These are phyloP conservation scores for Verticillium isaacii DNA, from an alignment of 2,329 filamentous ascomycete species.

Conservation along the genomic window DNA sequence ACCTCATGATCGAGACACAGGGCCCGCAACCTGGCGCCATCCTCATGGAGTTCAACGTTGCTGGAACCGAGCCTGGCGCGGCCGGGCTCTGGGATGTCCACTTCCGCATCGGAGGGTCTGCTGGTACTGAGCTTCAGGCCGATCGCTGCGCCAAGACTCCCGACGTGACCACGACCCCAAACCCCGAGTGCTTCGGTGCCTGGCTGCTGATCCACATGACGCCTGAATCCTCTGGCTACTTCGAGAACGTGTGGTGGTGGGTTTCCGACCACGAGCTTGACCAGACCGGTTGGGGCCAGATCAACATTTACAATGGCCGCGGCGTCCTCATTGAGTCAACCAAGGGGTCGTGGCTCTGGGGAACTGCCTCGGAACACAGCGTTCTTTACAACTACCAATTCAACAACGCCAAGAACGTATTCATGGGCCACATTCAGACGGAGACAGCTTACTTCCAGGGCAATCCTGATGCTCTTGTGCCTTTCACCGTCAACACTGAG, in stretches of 20 bases:
- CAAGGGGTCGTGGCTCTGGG: constrained; percentile 76
- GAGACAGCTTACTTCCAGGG: constrained; percentile 88
- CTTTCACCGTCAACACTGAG: constrained; percentile 52
- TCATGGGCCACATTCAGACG: constrained; percentile 79
- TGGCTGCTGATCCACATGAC: constrained; percentile 68
- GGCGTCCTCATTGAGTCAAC: constrained; percentile 74
- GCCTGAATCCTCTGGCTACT: constrained; percentile 60
- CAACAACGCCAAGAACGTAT: constrained; percentile 70
- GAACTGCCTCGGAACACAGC: constrained; percentile 63
- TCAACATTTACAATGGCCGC: constrained; percentile 84
- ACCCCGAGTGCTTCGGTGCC: constrained; percentile 66
- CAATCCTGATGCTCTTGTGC: constrained; percentile 68
- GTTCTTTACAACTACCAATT: constrained; percentile 83
- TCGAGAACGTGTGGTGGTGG: constrained; percentile 92
- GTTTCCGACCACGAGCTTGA: constrained; percentile 89
- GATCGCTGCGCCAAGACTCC: constrained; percentile 77
- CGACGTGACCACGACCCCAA: constrained; percentile 52
- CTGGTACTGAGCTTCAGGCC: constrained; percentile 78
- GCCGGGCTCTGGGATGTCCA: constrained; percentile 94
- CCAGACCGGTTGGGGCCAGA: constrained; percentile 60
- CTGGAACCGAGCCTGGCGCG: constrained; percentile 59
- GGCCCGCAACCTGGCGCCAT: constrained; percentile 84
- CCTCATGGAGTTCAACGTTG: constrained; percentile 87
- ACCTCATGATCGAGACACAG: constrained; percentile 79
- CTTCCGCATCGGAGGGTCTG: constrained; percentile 82